Conservation (phyloP, 2,329 filamentous ascomycete genomes). For the Colletotrichum caudatum region DNA sequence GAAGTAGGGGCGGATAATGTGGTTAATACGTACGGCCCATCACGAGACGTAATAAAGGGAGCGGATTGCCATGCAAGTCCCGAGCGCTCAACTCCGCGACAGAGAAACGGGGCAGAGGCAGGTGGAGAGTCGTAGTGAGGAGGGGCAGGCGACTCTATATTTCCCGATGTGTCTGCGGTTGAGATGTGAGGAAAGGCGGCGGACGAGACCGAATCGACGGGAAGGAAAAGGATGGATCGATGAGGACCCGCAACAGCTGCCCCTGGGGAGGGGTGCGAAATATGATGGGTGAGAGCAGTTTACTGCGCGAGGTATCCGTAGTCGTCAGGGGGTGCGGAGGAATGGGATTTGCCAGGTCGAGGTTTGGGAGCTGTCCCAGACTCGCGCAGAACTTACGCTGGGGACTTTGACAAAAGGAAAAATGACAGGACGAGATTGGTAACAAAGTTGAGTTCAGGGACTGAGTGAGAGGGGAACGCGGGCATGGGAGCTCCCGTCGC, state of each 20-base stretch:
- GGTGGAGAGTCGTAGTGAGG: not conserved
- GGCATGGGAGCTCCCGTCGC: slow-evolving; percentile 40
- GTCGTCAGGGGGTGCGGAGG: slow-evolving; percentile 3
- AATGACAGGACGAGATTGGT: slow-evolving; percentile 7
- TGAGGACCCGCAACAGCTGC: slow-evolving; percentile 2
- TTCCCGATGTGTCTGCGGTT: slow-evolving; percentile 11
- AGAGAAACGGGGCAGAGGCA: not conserved
- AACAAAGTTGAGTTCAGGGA: slow-evolving; percentile 17
- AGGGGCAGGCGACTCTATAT: not conserved
- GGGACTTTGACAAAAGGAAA: slow-evolving; percentile 26
- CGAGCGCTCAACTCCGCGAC: not conserved
- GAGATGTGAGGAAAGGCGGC: not conserved
- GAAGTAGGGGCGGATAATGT: not conserved
- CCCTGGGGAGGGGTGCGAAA: not conserved
- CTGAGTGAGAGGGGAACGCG: slow-evolving; percentile 14
- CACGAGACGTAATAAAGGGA: slow-evolving; percentile 30
- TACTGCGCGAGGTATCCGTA: slow-evolving; percentile 12
- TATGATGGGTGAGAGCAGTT: slow-evolving; percentile 14
- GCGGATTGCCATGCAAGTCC: slow-evolving; percentile 27
- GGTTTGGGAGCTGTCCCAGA: slow-evolving; percentile 30
- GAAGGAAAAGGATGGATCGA: slow-evolving; percentile 9
- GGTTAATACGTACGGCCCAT: slow-evolving; percentile 25
- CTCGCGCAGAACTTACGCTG: slow-evolving; percentile 11
- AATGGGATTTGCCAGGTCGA: slow-evolving; percentile 21
- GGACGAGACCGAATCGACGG: not conserved